These are phyloP conservation scores for Aspergillus aculeatinus DNA, from an alignment of 2,329 filamentous ascomycete genomes.

Conservation along the genomic window DNA sequence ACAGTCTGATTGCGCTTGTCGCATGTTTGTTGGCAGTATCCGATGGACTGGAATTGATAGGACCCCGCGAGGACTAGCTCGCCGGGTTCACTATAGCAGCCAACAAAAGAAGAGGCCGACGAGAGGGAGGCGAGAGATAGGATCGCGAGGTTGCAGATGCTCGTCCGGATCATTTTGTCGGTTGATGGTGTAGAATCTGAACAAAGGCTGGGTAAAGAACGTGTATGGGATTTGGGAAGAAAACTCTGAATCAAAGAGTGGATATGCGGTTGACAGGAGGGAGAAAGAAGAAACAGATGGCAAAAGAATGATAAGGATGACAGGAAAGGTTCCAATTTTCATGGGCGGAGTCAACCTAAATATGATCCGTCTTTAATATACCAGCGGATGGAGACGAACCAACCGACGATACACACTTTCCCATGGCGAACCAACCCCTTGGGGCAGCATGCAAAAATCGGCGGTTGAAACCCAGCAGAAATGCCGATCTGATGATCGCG, in stretches of 20 bases:
- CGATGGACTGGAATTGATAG: constrained; percentile 6
- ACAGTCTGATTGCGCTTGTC: constrained; percentile 12
- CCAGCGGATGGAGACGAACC: neutral
- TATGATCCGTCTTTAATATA: constrained; percentile 8
- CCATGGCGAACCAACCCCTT: constrained; percentile 11
- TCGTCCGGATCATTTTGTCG: neutral
- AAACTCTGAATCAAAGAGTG: neutral
- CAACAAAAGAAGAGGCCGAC: constrained; percentile 2
- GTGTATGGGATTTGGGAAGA: neutral
- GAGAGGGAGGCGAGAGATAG: constrained; percentile 5
- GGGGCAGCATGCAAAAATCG: constrained; percentile 13
- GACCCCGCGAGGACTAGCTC: neutral
- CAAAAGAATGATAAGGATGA: constrained; percentile 1
- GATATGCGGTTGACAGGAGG: neutral
- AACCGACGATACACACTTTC: neutral
- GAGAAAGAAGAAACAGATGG: neutral
- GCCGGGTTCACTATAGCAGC: constrained; percentile 14
- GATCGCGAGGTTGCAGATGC: constrained; percentile 7
- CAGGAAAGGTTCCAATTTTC: neutral
- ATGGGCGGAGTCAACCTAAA: constrained; percentile 1
- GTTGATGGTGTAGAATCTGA: neutral
- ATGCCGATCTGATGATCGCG: constrained; percentile 19
- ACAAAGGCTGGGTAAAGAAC: neutral
- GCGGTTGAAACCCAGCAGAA: constrained; percentile 19
- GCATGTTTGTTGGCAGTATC: constrained; percentile 20